Conservation (phyloP, 352 stramenopile species). For the Phytopythium oedochilum region DNA sequence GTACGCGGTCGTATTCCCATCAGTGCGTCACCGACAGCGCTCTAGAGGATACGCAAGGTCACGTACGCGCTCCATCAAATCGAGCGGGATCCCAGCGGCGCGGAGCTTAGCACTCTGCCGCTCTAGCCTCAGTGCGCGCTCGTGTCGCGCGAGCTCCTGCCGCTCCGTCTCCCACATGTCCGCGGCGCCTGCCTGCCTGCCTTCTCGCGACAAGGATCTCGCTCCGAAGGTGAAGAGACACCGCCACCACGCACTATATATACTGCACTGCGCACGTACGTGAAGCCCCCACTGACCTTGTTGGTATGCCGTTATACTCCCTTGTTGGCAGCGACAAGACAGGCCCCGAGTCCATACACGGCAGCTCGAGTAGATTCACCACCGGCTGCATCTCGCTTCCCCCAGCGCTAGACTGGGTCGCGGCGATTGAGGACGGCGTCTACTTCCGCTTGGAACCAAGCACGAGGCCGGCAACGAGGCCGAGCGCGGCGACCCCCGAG, state of each 20-base stretch:
- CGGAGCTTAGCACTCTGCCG: slow-evolving; percentile 7
- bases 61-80: slow-evolving; percentile 22
- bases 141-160: slow-evolving; percentile 9
- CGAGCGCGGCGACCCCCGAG: slow-evolving; percentile 31
- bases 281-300: not conserved
- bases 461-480: slow-evolving; percentile 25
- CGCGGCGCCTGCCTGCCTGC: not conserved
- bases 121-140: slow-evolving; percentile 9
- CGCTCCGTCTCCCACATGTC: slow-evolving; percentile 10
- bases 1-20: not conserved
- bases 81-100: slow-evolving; percentile 9
- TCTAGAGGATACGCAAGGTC: not conserved
- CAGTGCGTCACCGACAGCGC: not conserved
- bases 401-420: not conserved
- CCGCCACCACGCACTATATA: not conserved
- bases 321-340: not conserved
- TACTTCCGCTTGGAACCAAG: slow-evolving; percentile 11
- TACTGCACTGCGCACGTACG: not conserved
- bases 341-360: not conserved
- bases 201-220: not conserved
- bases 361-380: not conserved
- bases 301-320: not conserved
- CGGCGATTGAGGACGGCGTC: not conserved
- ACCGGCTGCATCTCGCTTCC: not conserved
- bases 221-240: not conserved